Evolutionary conservation across 345 rosid species (phyloP).

Genomic region (Gossypium thurberi): DNA sequence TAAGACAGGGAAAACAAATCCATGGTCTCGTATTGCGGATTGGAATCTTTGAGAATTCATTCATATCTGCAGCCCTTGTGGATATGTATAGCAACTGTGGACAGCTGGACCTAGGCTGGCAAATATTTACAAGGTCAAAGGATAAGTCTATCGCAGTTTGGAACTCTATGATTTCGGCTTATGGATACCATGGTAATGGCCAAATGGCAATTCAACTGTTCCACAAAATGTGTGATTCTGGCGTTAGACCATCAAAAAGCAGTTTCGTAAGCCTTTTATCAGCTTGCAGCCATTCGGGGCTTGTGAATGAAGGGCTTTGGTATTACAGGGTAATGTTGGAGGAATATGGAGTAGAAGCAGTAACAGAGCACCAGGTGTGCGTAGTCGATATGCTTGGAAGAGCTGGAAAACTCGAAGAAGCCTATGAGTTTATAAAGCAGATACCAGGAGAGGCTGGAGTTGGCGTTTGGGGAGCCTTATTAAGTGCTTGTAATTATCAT

Average conservation of each 20-base stretch:
- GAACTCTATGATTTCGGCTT: conserved; percentile 50
- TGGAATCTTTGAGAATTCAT: conserved; percentile 31
- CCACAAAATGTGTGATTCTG: conserved; percentile 29
- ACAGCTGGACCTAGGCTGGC: conserved; percentile 36
- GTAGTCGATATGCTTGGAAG: conserved; percentile 56
- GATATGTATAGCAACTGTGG: conserved; percentile 69
- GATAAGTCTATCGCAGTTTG: conserved; percentile 40
- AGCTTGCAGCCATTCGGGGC: conserved; percentile 71
- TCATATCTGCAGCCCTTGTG: conserved; percentile 44
- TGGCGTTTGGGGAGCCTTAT: conserved; percentile 46
- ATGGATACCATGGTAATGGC: conserved; percentile 56
- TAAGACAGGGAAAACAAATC: conserved; percentile 44
- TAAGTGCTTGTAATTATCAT: conserved; percentile 52
- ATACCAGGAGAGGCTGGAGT: conserved; percentile 48
- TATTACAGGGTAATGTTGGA: conserved; percentile 36
- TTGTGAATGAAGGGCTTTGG: conserved; percentile 42
- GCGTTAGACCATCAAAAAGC: conserved; percentile 39
- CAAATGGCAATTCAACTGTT: conserved; percentile 40
- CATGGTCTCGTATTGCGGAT: conserved; percentile 37
- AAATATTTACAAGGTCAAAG: conserved; percentile 40
- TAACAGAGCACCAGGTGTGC: conserved; percentile 54
- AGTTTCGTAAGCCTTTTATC: conserved; percentile 47
- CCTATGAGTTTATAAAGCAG: conserved; percentile 33
- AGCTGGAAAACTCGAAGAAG: conserved; percentile 43
- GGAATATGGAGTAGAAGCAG: conserved; percentile 33